These are phyloP conservation scores for Lactifluus hygrophoroides DNA, from an alignment of 768 basidiomycete species.

Conservation along the genomic window DNA sequence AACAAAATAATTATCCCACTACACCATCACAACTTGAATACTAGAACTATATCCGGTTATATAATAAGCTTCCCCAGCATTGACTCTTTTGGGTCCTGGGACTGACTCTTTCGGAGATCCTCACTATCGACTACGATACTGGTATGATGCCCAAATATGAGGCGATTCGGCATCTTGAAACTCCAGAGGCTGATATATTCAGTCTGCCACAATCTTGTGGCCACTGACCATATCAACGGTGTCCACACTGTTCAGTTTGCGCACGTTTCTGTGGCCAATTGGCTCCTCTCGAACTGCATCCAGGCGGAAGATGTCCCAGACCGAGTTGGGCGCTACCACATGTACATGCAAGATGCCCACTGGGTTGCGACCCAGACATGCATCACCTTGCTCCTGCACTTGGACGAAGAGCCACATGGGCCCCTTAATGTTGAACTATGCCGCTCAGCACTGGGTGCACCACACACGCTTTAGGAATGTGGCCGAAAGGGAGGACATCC, in stretches of 20 bases:
- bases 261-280: conserved; percentile 3
- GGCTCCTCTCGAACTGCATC: conserved; percentile 5
- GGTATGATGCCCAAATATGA: conserved; percentile 12
- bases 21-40: no score
- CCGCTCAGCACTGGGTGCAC: background rate
- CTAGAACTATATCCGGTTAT: no score
- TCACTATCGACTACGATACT: conserved; percentile 20
- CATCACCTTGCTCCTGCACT: conserved; percentile 7
- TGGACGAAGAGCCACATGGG: background rate
- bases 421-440: conserved; percentile 6
- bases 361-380: conserved; percentile 6
- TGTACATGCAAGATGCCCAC: conserved; percentile 2
- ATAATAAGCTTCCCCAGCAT: no score
- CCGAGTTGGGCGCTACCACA: background rate
- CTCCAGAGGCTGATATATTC: conserved; percentile 8
- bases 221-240: background rate
- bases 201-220: conserved; percentile 9
- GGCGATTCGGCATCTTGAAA: conserved; percentile 14
- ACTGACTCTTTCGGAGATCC: conserved; percentile 22
- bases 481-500: conserved; percentile 1
- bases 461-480: background rate
- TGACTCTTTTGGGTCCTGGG: no score
- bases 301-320: background rate
- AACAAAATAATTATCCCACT: no score
- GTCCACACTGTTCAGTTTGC: conserved; percentile 1